Evolutionary conservation across 768 basidiomycete species (phyloP), one percentile per base, ranked within the genome.

Genomic region (Pilatotrama ljubarskyi): DNA sequence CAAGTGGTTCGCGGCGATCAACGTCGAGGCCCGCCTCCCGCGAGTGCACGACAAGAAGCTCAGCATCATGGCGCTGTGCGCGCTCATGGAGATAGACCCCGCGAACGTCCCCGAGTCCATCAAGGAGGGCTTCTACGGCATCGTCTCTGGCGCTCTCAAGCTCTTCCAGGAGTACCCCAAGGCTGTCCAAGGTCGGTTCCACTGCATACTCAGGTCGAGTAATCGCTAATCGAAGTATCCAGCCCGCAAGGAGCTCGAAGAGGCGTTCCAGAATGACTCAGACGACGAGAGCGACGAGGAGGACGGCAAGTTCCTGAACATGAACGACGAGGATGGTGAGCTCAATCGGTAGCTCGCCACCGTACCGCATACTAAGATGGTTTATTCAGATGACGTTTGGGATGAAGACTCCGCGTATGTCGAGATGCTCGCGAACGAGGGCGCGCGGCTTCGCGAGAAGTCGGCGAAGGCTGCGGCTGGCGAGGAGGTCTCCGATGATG

Each of bases 21-120:
- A 85, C 58, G 69, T 64, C 37, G 76, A 80, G 32, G 77, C 72
- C 24, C 81, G 79, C 48, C 80, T 94, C 36, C 90, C 91, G 13
- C 84, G 93, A 18, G 92, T 96, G 43, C 93, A 96, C 69, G 93
- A 95, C 75, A 93, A 94, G 82, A 93, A 89, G 73, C 76, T 95
- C 58, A 84, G 83, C 65, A 84, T 95, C 56, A 70, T 91, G 58
- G 85, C 93, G 10, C 72, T 95, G 57, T 90, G 87, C 62, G 84
- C 86, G 44, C 74, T 95, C 59, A 76, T 96, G 69, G 91, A 93
- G 73, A 75, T 92, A 73, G 78, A 85, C 13, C 80, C 82, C 1
- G 70, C 72, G 9, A 70, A 69, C 48, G 79, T 91, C 36, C 91
- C 89, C 2, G 79, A 79, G 41, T 71, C 74, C 17, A 73, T 93